Evolutionary conservation across 208 protist genomes (phyloP), one percentile per base, ranked within the genome.

Genomic region (Porcisia hertigi): DNA sequence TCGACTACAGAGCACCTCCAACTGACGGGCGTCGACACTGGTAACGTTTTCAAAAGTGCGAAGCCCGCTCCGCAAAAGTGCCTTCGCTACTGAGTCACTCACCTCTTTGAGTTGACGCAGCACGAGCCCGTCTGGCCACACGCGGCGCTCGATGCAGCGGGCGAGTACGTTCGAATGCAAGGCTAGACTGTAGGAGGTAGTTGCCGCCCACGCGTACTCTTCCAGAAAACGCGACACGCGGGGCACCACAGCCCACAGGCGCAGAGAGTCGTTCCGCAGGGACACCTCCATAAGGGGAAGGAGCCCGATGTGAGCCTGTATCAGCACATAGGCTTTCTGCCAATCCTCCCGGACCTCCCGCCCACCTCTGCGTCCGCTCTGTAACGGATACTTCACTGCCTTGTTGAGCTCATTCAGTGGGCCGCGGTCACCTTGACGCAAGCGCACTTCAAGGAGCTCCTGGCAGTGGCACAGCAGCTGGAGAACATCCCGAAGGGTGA

Each of bases 281-380:
- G 89, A 93, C 39, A 94, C 82, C 71, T 95, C 93, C 1, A 71
- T 83, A 55, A 96, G 69, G 18, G 82, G 34, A 23, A 91, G 64
- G 14, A 92, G 84, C 16, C 75, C 80, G 8, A 96, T 63, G n/a
- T 92, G 87, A 0, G 80, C 84, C 75, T 97, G 92, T 62, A 96
- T 84, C 14, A 97, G 84, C 12, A 97, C 79, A 76, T 92, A 96
- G 12, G 86, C 77, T 83, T 97, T 97, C 59, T 97, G 94, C 94
- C 94, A 97, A 58, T 95, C 84, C 75, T 97, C 92, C 1, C 89
- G 85, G 36, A 97, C 92, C 69, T 94, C 91, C 18, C 92, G 80
- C 36, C 90, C 88, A 14, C 91, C 89, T n/a, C 74, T 64, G 23
- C 88, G 83, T 6, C 91, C 91, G 69, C 77, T 88, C 34, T 91